Evolutionary conservation across 768 basidiomycete genomes (phyloP).

Genomic region (Lyophyllum decastes): DNA sequence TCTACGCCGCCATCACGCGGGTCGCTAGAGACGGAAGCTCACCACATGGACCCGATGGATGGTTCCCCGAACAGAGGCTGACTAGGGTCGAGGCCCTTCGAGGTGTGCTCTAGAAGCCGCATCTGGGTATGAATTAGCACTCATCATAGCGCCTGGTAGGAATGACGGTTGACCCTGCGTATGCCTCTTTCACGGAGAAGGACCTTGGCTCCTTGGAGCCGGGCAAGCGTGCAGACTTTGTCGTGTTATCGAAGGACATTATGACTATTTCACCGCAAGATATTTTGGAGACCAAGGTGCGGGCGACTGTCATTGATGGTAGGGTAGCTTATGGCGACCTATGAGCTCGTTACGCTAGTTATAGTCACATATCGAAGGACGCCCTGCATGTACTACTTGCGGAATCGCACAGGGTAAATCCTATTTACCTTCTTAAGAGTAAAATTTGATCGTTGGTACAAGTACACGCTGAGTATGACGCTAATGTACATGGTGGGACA

Average conservation of each 20-base stretch:
- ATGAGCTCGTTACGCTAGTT: constrained; percentile 48
- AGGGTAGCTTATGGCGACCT: too few relatives aligned
- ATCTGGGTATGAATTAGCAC: not conserved
- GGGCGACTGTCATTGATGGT: too few relatives aligned
- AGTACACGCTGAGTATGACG: too few relatives aligned
- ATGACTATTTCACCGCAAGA: too few relatives aligned
- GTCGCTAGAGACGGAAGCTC: constrained; percentile 60
- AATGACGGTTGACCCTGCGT: constrained; percentile 74
- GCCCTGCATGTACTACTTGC: too few relatives aligned
- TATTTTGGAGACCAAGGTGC: too few relatives aligned
- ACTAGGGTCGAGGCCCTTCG: constrained; percentile 33
- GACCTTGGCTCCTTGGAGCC: constrained; percentile 57
- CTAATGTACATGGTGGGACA: too few relatives aligned
- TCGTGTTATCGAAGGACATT: constrained; percentile 67
- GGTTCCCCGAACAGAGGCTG: constrained; percentile 71
- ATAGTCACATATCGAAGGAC: constrained; percentile 38
- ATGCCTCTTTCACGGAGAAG: constrained; percentile 66
- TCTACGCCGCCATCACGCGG: constrained; percentile 72
- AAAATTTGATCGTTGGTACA: too few relatives aligned
- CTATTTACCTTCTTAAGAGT: too few relatives aligned
- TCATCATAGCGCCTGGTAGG: constrained; percentile 36
- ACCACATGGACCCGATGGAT: constrained; percentile 69
- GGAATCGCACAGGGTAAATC: too few relatives aligned
- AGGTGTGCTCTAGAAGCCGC: not conserved
- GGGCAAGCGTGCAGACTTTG: constrained; percentile 74